These are phyloP conservation scores for Jatropha curcas DNA, from an alignment of 345 rosid genomes.

Conservation along the genomic window DNA sequence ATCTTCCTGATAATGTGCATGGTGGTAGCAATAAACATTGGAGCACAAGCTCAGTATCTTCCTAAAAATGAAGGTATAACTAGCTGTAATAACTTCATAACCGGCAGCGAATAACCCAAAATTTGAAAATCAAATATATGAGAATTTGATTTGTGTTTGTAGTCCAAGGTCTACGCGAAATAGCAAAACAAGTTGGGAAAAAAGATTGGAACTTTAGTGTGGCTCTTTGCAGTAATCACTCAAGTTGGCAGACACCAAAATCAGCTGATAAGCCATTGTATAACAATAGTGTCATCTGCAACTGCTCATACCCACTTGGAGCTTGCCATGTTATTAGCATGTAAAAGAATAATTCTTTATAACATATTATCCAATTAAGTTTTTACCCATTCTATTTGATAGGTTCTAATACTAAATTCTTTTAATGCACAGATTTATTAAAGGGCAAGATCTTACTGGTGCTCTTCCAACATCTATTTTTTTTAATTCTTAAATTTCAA, in stretches of 20 bases:
- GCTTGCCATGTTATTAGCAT: neutral
- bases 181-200: neutral
- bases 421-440: neutral
- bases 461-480: neutral
- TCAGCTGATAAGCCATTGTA: neutral
- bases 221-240: neutral
- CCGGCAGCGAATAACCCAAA: neutral
- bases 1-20: neutral
- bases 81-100: no score
- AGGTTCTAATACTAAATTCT: neutral
- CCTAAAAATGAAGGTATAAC: neutral
- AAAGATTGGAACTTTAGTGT: neutral
- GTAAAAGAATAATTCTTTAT: neutral
- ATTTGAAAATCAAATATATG: no score
- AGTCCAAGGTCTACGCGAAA: neutral
- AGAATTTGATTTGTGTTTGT: neutral
- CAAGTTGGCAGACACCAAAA: neutral
- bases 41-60: neutral
- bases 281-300: neutral
- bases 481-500: no score
- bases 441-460: conserved; percentile 3
- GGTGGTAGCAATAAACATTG: no score
- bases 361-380: neutral
- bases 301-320: neutral
- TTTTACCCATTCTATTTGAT: neutral